Evolutionary conservation across 2,329 filamentous ascomycete genomes (phyloP).

Genomic region (Pleurostoma richardsiae): DNA sequence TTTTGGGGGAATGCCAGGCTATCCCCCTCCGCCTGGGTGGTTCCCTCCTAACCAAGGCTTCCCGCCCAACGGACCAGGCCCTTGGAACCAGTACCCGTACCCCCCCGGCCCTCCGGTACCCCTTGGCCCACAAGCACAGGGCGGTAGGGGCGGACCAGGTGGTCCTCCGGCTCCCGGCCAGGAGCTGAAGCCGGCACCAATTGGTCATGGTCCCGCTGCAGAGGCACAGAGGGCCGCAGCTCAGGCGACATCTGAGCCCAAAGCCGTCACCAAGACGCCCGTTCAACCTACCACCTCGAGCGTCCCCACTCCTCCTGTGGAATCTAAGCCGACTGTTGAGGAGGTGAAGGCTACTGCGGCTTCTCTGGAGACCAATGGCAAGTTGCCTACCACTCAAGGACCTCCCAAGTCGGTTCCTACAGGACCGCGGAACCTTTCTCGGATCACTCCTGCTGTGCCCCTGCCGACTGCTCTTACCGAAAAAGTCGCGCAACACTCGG

Average conservation of each 20-base stretch:
- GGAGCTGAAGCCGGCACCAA: slow-evolving; percentile 44
- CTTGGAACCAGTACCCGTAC: slow-evolving; percentile 54
- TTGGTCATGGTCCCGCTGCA: slow-evolving; percentile 44
- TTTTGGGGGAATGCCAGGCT: slow-evolving; percentile 68
- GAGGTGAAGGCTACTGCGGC: slow-evolving; percentile 50
- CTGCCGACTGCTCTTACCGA: slow-evolving; percentile 41
- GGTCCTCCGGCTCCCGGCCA: slow-evolving; percentile 6
- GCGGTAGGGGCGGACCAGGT: neutral
- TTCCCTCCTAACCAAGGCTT: slow-evolving; percentile 74
- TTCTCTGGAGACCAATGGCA: slow-evolving; percentile 33
- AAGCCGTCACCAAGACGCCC: slow-evolving; percentile 40
- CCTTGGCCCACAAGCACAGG: slow-evolving; percentile 18
- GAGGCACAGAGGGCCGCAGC: slow-evolving; percentile 40
- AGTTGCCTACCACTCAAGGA: slow-evolving; percentile 22
- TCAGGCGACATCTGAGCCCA: slow-evolving; percentile 48
- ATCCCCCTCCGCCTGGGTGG: slow-evolving; percentile 67
- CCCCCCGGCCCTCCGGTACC: slow-evolving; percentile 39
- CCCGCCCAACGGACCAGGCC: slow-evolving; percentile 58
- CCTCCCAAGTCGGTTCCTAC: slow-evolving; percentile 35
- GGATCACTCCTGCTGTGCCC: slow-evolving; percentile 63
- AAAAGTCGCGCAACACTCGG: slow-evolving; percentile 18
- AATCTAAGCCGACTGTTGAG: slow-evolving; percentile 60
- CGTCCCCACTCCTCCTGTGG: slow-evolving; percentile 59
- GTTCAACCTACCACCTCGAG: slow-evolving; percentile 32
- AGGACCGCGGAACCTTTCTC: slow-evolving; percentile 41